Evolutionary conservation across 306 rosid species (phyloP), one percentile per base, ranked within the genome.

Genomic region (Ochetophila trinervis): DNA sequence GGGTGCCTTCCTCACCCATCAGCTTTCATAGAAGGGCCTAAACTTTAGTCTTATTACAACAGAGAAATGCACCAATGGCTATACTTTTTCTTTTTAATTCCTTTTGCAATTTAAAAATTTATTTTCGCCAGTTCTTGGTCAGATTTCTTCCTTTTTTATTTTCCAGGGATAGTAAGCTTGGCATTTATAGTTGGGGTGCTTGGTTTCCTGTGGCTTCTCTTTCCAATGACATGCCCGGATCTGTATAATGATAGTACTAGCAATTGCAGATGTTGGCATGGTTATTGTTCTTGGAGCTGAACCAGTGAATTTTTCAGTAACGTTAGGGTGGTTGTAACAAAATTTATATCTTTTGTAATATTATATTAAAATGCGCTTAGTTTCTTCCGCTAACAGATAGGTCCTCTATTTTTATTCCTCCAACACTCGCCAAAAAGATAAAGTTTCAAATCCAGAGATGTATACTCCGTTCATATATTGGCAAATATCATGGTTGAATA

Each of bases 181-280:
- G 90, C 88, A 58, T 81, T 80, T 74, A 23, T 87, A 44, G 80
- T 80, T 45, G 98, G 98, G 70, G 47, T 76, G 69, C 58, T 80
- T 74, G 87, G 94, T 55, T 90, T 90, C 88, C 27, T 86, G 61
- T 86, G 91, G 89, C 84, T 90, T 70, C 88, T 90, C 63, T 93
- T 76, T 59, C 96, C 99, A 35, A 67, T 85, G 75, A 87, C 97
- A 12, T 69, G n/a, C 65, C 91, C 96, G 5, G 77, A 82, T 61
- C 76, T 93, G 82, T 93, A 84, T 68, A 89, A 84, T 65, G 83
- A 86, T 63, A 84, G 81, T 72, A 76, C 85, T 35, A 75, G 85
- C 66, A 78, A 74, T 68, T 89, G 98, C 83, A 86, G 85, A 68
- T 87, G 96, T 73, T 92, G 98, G 96, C 93, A 93, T 59, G 84